phyloP scores from a whole-genome alignment of 1,284 basidiomycete genomes.

The Fistulinella staudtii region DNA sequence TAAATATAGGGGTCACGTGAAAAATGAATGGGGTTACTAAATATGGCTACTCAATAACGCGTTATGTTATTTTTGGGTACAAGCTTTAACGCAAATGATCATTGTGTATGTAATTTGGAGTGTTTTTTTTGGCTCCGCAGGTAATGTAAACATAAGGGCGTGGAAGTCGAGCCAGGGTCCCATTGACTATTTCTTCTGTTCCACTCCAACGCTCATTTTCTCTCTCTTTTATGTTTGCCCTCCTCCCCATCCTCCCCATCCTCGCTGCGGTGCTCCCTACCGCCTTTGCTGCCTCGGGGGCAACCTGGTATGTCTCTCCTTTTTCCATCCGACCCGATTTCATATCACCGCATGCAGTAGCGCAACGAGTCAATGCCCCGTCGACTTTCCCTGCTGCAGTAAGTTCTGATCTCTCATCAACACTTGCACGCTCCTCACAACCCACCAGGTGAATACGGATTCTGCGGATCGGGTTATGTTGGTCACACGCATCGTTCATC shows the following conservation, averaged over 20 bases:
- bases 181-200: background rate
- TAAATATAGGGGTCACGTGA: background rate
- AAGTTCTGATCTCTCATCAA: conserved; percentile 18
- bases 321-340: background rate
- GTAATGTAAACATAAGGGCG: background rate
- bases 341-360: conserved; percentile 40
- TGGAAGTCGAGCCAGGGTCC: background rate
- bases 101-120: background rate
- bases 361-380: conserved; percentile 49
- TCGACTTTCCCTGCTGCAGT: conserved; percentile 69
- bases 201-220: conserved; percentile 17
- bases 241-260: conserved; percentile 19
- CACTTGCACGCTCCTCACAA: conserved; percentile 1
- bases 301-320: conserved; percentile 23
- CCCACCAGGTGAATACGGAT: conserved; percentile 64
- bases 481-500: conserved; percentile 13
- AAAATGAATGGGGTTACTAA: too few species aligned
- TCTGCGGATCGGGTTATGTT: conserved; percentile 59
- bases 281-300: conserved; percentile 21
- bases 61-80: background rate
- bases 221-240: conserved; percentile 18
- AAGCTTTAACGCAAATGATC: too few species aligned
- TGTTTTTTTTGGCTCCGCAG: background rate
- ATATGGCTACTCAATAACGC: too few species aligned
- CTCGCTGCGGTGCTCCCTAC: conserved; percentile 15